A percentile compares a stretch with the other conserved stretches of the same genome.
Evolutionary conservation across 768 basidiomycete genomes (phyloP).

Genomic region (Mycena venus): DNA sequence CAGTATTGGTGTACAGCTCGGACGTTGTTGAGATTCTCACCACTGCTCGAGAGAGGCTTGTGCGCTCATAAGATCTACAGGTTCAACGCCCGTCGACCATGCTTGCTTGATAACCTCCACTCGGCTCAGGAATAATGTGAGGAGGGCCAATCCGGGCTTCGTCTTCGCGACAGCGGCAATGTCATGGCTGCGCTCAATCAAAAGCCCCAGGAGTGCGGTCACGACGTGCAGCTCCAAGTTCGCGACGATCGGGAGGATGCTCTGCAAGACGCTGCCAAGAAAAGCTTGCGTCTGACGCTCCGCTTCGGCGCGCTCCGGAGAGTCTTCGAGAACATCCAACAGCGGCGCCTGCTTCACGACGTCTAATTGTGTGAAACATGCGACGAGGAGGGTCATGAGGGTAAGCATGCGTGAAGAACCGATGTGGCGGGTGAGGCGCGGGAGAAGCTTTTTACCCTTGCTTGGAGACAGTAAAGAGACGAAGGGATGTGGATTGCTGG

Average conservation of each 20-base stretch:
- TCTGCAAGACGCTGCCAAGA: slow-evolving; percentile 87
- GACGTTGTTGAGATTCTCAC: slow-evolving; percentile 44
- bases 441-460: slow-evolving; percentile 95
- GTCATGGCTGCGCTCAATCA: slow-evolving; percentile 81
- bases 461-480: slow-evolving; percentile 88
- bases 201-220: slow-evolving; percentile 86
- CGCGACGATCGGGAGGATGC: slow-evolving; percentile 86
- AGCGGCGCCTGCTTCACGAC: slow-evolving; percentile 85
- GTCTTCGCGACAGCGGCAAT: slow-evolving; percentile 81
- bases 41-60: slow-evolving; percentile 84
- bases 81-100: slow-evolving; percentile 63
- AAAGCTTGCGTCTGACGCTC: slow-evolving; percentile 95
- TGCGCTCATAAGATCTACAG: slow-evolving; percentile 68
- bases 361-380: slow-evolving; percentile 95
- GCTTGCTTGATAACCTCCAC: slow-evolving; percentile 93
- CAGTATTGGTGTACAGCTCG: slow-evolving; percentile 23
- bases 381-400: slow-evolving; percentile 90
- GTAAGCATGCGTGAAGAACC: slow-evolving; percentile 85
- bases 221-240: slow-evolving; percentile 85
- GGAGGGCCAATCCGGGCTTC: slow-evolving; percentile 91
- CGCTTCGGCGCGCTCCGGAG: slow-evolving; percentile 72
- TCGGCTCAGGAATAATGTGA: slow-evolving; percentile 92
- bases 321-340: slow-evolving; percentile 77
- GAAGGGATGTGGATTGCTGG: slow-evolving; percentile 95
- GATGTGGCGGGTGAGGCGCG: slow-evolving; percentile 89